These are phyloP conservation scores for Climacium dendroides DNA, from an alignment of 225 moss, liverwort and hornwort genomes.

Conservation along the genomic window DNA sequence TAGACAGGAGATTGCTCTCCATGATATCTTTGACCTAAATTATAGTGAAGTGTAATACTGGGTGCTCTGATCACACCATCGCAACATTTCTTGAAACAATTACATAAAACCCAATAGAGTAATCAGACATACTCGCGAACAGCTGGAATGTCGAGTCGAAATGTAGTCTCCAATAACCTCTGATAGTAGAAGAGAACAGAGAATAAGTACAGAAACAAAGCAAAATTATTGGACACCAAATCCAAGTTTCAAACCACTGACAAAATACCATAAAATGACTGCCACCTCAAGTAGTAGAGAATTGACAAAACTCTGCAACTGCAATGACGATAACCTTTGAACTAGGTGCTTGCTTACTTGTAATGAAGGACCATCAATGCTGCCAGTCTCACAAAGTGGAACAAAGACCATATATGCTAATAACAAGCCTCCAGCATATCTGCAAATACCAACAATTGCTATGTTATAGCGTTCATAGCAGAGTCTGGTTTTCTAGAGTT, in stretches of 20 bases:
- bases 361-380: constrained; percentile 84
- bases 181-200: constrained; percentile 5
- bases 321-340: not conserved
- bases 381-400: constrained; percentile 66
- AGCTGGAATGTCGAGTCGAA: constrained; percentile 71
- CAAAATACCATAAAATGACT: not conserved
- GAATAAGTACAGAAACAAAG: not conserved
- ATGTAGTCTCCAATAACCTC: constrained; percentile 85
- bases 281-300: not conserved
- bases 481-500: not conserved
- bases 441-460: not conserved
- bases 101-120: not conserved
- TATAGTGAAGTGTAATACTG: not conserved
- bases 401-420: constrained; percentile 90
- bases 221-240: not conserved
- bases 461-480: not conserved
- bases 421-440: constrained; percentile 87
- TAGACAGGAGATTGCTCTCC: not conserved
- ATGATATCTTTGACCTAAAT: not conserved
- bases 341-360: constrained; percentile 34
- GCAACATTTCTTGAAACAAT: not conserved
- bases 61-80: not conserved
- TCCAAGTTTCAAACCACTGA: not conserved
- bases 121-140: constrained; percentile 57
- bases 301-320: not conserved